Evolutionary conservation across 352 stramenopile species (phyloP), one percentile per base, ranked within the genome.

Genomic region (Phytophthora multivora): DNA sequence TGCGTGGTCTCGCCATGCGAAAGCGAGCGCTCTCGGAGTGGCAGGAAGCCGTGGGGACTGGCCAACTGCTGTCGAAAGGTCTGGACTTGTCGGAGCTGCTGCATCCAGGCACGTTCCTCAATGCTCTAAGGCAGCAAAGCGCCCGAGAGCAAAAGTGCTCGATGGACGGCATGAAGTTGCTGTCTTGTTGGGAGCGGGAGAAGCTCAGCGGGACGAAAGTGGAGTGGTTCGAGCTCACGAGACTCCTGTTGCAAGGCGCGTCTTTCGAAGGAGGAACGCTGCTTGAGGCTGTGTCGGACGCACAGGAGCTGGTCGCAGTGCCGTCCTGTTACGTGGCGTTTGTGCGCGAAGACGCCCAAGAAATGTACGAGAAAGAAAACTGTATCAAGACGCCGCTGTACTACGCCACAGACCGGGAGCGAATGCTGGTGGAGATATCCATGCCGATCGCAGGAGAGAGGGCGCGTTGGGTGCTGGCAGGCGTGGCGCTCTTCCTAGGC

Each of bases 61-160:
- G 86, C 7, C 83, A 81, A 39, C 69, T 98, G 21, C 76, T 98
- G 5, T 57, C 80, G 2, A 76, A 74, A n/a, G 74, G 78, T 0
- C 46, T 98, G 11, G 82, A 98, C 30, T 71, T 98, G 26, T 95
- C 86, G 8, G 91, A 98, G 36, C 46, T 98, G 31, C 88, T 98
- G 57, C 86, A 98, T 41, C 94, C 95, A 2, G 91, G 83, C 15
- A 98, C 95, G 15, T 98, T 98, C 77, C 72, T 98, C 38, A 98
- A 98, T 63, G 93, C 95, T 4, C 52, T 98, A 21, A 73, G 93
- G 18, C 95, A 98, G 58, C 91, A 98, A 58, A 96, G 88, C 25
- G 89, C 93, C 16, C 86, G 93, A 3, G 69, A 76, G 19, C 73
- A 94, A 16, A 63, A 93, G 28, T 89, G 77, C 60, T 93, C 90